A percentile compares a stretch with the other conserved stretches of the same genome.
phyloP scores from a whole-genome alignment of 768 basidiomycete species.

The Vararia minispora region DNA sequence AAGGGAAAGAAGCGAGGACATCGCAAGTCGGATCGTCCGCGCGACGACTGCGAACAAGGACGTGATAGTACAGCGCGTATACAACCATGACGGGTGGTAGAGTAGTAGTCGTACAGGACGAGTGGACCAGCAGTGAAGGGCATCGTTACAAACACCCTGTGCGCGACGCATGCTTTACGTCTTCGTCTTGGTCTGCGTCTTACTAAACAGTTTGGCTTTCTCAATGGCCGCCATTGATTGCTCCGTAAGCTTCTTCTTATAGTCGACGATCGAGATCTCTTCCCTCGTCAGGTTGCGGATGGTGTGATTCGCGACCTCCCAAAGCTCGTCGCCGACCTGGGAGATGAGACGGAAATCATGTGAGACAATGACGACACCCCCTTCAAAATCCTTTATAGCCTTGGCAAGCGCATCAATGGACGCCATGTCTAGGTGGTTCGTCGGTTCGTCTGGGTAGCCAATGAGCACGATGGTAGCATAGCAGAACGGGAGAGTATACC shows the following conservation, averaged over 20 bases:
- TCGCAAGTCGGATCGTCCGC: no score
- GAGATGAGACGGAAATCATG: slow-evolving; percentile 99
- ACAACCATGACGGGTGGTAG: no score
- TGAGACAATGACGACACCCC: slow-evolving; percentile 98
- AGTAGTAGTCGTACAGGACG: not conserved
- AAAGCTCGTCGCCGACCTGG: slow-evolving; percentile 96
- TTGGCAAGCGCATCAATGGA: slow-evolving; percentile 93
- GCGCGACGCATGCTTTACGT: no score
- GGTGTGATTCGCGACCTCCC: slow-evolving; percentile 95
- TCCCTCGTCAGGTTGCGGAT: slow-evolving; percentile 86
- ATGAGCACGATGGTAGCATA: slow-evolving; percentile 8
- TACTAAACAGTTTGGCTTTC: slow-evolving; percentile 89
- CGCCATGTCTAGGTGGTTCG: slow-evolving; percentile 96
- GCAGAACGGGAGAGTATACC: slow-evolving; percentile 31
- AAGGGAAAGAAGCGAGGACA: no score
- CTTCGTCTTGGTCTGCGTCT: slow-evolving; percentile 62
- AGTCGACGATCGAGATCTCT: slow-evolving; percentile 86
- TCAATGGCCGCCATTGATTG: slow-evolving; percentile 81
- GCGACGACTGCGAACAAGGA: no score
- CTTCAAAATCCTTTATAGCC: slow-evolving; percentile 95
- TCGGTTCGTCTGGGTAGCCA: slow-evolving; percentile 64
- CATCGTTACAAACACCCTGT: no score
- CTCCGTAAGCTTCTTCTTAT: slow-evolving; percentile 80
- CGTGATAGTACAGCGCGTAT: no score
- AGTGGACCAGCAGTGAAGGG: no score